A percentile compares a stretch with the other conserved stretches of the same genome.
phyloP scores from a whole-genome alignment of 2,329 filamentous ascomycete genomes.

The Metarhizium rileyi region DNA sequence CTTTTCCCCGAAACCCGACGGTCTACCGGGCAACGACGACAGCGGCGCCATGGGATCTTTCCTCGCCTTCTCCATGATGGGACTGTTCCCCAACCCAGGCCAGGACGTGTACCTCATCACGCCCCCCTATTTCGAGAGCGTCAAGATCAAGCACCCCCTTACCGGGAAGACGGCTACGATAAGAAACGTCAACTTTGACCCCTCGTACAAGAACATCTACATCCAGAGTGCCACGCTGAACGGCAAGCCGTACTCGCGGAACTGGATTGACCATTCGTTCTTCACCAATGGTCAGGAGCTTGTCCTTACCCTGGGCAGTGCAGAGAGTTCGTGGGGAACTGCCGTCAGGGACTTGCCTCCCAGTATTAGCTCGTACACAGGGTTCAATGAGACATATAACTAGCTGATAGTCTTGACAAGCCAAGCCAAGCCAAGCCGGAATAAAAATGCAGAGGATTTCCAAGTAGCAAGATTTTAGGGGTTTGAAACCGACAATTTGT shows the following conservation, averaged over 20 bases:
- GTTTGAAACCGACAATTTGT: too few relatives aligned
- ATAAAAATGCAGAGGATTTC: too few relatives aligned
- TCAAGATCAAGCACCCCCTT: conserved; percentile 46
- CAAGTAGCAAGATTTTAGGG: too few relatives aligned
- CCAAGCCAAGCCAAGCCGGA: too few relatives aligned
- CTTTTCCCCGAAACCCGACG: conserved; percentile 48
- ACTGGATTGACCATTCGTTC: conserved; percentile 60
- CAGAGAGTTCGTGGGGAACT: conserved; percentile 58
- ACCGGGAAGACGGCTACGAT: conserved; percentile 53
- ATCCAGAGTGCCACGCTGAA: conserved; percentile 57
- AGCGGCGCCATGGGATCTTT: conserved; percentile 62
- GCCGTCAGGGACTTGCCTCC: conserved; percentile 50
- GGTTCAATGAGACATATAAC: conserved; percentile 1
- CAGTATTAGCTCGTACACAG: conserved; percentile 34
- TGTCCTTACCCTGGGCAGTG: conserved; percentile 49
- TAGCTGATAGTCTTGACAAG: not conserved
- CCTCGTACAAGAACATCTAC: conserved; percentile 46
- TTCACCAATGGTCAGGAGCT: conserved; percentile 55
- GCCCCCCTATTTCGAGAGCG: conserved; percentile 54
- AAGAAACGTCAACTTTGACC: conserved; percentile 52
- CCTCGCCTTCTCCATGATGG: conserved; percentile 57
- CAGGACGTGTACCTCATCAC: conserved; percentile 64
- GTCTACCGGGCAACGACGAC: conserved; percentile 63
- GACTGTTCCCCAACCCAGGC: conserved; percentile 57
- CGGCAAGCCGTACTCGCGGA: conserved; percentile 49